phyloP scores from a whole-genome alignment of 495 filamentous ascomycete genomes.

The Penicillium bialowiezense region DNA sequence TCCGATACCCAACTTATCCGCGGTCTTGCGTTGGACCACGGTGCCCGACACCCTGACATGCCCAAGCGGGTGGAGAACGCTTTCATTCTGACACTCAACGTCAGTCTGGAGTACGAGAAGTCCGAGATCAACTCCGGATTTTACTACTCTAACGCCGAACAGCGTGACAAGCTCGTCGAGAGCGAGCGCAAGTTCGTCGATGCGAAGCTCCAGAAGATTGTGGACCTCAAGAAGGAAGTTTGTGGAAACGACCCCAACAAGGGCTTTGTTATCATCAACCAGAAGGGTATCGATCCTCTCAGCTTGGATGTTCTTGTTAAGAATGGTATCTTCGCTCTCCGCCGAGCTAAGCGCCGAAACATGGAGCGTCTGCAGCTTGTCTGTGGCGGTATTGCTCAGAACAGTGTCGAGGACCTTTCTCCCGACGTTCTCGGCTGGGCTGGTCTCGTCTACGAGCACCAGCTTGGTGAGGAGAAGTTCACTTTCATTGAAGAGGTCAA shows the following conservation, averaged over 20 bases:
- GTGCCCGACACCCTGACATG: conserved; percentile 97
- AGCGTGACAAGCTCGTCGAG: conserved; percentile 96
- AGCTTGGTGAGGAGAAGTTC: conserved; percentile 97
- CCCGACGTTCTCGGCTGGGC: conserved; percentile 95
- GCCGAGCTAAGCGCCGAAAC: conserved; percentile 93
- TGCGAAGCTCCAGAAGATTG: conserved; percentile 94
- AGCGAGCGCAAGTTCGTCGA: conserved; percentile 95
- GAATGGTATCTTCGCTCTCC: conserved; percentile 93
- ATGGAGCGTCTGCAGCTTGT: conserved; percentile 97
- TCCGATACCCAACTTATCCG: conserved; percentile 94
- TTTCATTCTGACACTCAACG: conserved; percentile 90
- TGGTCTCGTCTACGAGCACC: conserved; percentile 93
- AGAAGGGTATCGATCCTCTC: conserved; percentile 97
- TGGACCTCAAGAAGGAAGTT: conserved; percentile 96
- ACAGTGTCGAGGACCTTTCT: conserved; percentile 90
- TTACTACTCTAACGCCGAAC: conserved; percentile 96
- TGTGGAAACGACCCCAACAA: conserved; percentile 94
- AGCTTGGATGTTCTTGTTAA: conserved; percentile 94
- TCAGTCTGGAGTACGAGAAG: conserved; percentile 98
- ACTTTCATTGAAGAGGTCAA: conserved; percentile 99
- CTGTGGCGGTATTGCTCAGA: conserved; percentile 86
- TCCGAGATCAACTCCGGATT: conserved; percentile 98
- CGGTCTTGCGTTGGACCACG: conserved; percentile 91
- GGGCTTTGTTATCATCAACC: conserved; percentile 96
- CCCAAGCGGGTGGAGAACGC: conserved; percentile 94